Conservation (phyloP, 805 yeast species). For the Candida sonorensis region DNA sequence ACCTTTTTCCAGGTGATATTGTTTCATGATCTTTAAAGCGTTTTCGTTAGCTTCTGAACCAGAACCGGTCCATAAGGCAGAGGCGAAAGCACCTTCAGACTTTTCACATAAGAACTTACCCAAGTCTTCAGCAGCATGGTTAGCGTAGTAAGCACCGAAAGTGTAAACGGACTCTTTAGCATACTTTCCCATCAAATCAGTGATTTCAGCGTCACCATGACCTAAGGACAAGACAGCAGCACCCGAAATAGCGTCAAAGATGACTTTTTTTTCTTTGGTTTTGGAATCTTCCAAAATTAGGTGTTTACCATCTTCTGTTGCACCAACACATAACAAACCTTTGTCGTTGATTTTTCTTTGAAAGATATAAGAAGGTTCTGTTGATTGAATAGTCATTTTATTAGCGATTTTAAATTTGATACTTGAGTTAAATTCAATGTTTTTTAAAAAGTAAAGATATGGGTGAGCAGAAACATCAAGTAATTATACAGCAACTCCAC, state of each 20-base stretch:
- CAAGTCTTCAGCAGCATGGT: constrained; percentile 35
- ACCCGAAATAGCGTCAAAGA: constrained; percentile 39
- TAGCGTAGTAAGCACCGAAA: constrained; percentile 27
- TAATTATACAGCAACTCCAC: too few relatives aligned
- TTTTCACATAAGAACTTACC: constrained; percentile 36
- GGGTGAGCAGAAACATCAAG: too few relatives aligned
- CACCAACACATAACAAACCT: constrained; percentile 34
- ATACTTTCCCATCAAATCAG: constrained; percentile 31
- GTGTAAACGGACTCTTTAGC: constrained; percentile 32
- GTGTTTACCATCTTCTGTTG: constrained; percentile 37
- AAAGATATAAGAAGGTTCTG: constrained; percentile 33
- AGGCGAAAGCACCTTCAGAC: constrained; percentile 30
- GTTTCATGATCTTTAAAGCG: constrained; percentile 61
- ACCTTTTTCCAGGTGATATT: constrained; percentile 37
- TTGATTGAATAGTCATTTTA: constrained; percentile 22
- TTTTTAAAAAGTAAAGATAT: too few relatives aligned
- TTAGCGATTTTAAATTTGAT: too few relatives aligned
- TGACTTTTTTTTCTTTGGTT: constrained; percentile 28
- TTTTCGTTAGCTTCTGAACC: constrained; percentile 80
- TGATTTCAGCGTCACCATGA: constrained; percentile 33
- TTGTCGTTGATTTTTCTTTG: constrained; percentile 34
- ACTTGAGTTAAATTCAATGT: too few relatives aligned
- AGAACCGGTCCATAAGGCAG: constrained; percentile 47
- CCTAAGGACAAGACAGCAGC: constrained; percentile 44
- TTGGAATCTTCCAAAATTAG: constrained; percentile 35